Percentiles rank a stretch among this genome's conserved stretches.
These are phyloP conservation scores for Irpex sp. DNA, from an alignment of 1,284 basidiomycete genomes.

Conservation along the genomic window DNA sequence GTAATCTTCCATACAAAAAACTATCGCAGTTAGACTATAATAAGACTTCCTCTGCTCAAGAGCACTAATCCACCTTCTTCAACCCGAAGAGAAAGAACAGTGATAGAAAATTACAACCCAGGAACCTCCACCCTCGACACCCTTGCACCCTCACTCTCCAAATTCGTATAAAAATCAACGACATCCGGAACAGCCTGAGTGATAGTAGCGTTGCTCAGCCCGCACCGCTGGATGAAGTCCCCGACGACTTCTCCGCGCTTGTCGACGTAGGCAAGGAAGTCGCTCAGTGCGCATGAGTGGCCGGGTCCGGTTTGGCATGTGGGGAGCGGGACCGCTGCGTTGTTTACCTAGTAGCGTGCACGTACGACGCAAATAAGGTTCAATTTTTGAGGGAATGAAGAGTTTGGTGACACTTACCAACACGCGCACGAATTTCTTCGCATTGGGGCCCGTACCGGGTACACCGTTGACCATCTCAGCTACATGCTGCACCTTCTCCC, in stretches of 20 bases:
- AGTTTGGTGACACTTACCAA: constrained; percentile 4
- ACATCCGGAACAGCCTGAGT: too few species aligned
- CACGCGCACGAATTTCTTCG: constrained; percentile 31
- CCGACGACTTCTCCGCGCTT: constrained; percentile 27
- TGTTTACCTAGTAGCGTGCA: constrained; percentile 28
- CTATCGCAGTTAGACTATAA: too few species aligned
- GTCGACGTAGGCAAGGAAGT: constrained; percentile 29
- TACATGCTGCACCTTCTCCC: constrained; percentile 17
- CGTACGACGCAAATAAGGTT: too few species aligned
- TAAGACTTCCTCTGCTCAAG: too few species aligned
- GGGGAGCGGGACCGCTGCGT: constrained; percentile 36
- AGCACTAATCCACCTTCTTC: too few species aligned
- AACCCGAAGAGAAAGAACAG: too few species aligned
- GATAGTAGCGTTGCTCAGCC: constrained; percentile 28
- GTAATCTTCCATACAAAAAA: too few species aligned
- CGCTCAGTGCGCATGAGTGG: constrained; percentile 30
- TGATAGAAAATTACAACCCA: not conserved
- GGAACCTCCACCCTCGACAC: not conserved
- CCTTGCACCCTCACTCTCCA: not conserved
- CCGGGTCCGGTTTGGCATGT: constrained; percentile 36
- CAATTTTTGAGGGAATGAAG: too few species aligned
- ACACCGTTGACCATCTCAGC: constrained; percentile 13
- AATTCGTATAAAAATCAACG: constrained; percentile 21
- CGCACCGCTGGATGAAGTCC: constrained; percentile 35
- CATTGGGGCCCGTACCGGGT: constrained; percentile 13